Conservation (phyloP, 1,139 yeast genomes). For the Hyphopichia pseudoburtonii region DNA sequence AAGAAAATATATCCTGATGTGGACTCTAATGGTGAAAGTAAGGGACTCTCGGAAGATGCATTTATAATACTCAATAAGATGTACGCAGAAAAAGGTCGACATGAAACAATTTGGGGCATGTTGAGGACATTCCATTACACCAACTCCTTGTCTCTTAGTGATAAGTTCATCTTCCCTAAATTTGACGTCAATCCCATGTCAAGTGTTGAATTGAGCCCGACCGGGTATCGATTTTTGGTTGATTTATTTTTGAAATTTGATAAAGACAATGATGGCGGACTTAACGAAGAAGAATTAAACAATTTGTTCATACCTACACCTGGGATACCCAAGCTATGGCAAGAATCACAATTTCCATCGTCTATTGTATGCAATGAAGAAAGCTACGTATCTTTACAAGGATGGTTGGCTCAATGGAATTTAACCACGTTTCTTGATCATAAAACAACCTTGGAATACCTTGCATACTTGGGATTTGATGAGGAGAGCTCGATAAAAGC, state of each 20-base stretch:
- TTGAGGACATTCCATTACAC: constrained; percentile 85
- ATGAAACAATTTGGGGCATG: constrained; percentile 96
- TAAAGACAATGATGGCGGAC: constrained; percentile 93
- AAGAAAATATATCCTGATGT: constrained; percentile 25
- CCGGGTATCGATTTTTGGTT: constrained; percentile 89
- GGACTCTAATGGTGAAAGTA: constrained; percentile 14
- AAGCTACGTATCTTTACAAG: constrained; percentile 88
- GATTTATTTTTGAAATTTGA: constrained; percentile 86
- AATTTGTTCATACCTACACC: constrained; percentile 85
- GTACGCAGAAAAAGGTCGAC: constrained; percentile 88
- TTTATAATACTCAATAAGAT: constrained; percentile 74
- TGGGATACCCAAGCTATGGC: constrained; percentile 87
- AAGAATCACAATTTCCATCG: constrained; percentile 77
- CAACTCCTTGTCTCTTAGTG: constrained; percentile 82
- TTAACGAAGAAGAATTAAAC: constrained; percentile 67
- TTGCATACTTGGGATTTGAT: constrained; percentile 88
- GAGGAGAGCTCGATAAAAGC: constrained; percentile 55
- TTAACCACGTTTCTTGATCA: constrained; percentile 89
- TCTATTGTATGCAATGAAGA: constrained; percentile 87
- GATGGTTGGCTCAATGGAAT: constrained; percentile 99
- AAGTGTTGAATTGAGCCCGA: constrained; percentile 88
- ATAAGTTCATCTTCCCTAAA: constrained; percentile 72
- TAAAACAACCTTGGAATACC: constrained; percentile 78
- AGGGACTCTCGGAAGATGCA: constrained; percentile 72
- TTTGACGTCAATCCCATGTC: constrained; percentile 75